Evolutionary conservation across 2,329 filamentous ascomycete species (phyloP).

Genomic region (Neoascochyta sp.): DNA sequence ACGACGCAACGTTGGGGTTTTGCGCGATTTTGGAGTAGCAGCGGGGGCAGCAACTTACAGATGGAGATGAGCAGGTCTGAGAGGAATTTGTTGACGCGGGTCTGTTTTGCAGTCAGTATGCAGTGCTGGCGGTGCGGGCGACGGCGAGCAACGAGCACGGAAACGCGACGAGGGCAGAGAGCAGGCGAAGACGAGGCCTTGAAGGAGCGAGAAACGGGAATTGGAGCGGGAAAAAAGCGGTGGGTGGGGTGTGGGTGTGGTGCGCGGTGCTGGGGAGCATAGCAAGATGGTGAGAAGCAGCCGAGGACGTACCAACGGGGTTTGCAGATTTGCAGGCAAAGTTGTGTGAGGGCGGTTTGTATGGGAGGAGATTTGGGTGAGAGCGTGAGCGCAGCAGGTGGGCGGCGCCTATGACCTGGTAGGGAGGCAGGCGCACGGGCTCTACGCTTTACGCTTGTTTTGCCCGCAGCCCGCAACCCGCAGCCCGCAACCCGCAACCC

Average conservation of each 20-base stretch:
- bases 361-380: constrained; percentile 18
- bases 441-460: too few species aligned
- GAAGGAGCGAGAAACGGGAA: constrained; percentile 23
- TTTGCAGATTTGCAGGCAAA: constrained; percentile 21
- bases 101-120: constrained; percentile 35
- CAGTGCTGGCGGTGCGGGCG: constrained; percentile 14
- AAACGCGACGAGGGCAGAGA: constrained; percentile 28
- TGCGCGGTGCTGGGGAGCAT: constrained; percentile 19
- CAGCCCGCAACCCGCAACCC: too few species aligned
- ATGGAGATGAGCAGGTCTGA: constrained; percentile 15
- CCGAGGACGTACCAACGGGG: constrained; percentile 34
- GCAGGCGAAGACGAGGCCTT: constrained; percentile 28
- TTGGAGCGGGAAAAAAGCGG: constrained; percentile 30
- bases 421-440: constrained; percentile 3
- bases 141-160: constrained; percentile 29
- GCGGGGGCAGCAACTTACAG: constrained; percentile 29
- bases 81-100: constrained; percentile 19
- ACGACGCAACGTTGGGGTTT: constrained; percentile 23
- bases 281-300: constrained; percentile 16
- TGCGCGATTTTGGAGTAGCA: constrained; percentile 24
- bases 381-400: constrained; percentile 11
- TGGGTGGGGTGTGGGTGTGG: constrained; percentile 25
- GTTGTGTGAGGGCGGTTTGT: constrained; percentile 18
- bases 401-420: too few species aligned
- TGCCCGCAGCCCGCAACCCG: too few species aligned